phyloP scores from a whole-genome alignment of 73 alveolate genomes.

The Paramecium sonneborni region DNA sequence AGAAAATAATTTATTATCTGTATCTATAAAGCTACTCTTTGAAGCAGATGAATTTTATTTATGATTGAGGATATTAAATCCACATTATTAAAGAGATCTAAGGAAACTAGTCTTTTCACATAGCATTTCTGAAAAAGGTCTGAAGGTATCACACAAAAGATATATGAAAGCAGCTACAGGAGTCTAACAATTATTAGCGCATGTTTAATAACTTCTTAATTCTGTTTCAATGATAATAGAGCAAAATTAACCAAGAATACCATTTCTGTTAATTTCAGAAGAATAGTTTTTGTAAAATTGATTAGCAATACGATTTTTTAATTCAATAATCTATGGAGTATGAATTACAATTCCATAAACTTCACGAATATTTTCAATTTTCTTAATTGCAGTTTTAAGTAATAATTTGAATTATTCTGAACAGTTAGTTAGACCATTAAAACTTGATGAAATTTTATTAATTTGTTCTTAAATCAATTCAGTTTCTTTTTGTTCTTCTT shows the following conservation, averaged over 20 bases:
- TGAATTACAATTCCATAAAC: neutral
- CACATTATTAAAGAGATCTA: neutral
- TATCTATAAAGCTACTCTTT: neutral
- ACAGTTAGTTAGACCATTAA: neutral
- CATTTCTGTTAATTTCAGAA: neutral
- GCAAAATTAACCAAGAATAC: neutral
- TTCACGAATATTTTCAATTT: neutral
- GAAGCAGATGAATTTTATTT: neutral
- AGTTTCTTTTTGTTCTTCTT: neutral
- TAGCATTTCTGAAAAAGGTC: slow-evolving; percentile 3
- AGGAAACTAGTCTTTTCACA: neutral
- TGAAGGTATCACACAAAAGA: neutral
- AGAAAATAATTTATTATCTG: neutral
- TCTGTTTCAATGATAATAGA: slow-evolving; percentile 36
- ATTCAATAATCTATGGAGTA: neutral
- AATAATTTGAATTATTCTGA: neutral
- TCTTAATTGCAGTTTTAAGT: neutral
- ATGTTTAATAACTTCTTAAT: neutral
- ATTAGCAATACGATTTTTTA: neutral
- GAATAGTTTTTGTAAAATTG: neutral
- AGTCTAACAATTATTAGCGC: slow-evolving; percentile 39
- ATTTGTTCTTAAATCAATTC: neutral
- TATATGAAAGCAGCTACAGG: slow-evolving; percentile 49
- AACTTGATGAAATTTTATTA: neutral
- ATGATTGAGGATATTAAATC: neutral